phyloP scores from a whole-genome alignment of 2,329 filamentous ascomycete species.

The Paecilomyces variotii region DNA sequence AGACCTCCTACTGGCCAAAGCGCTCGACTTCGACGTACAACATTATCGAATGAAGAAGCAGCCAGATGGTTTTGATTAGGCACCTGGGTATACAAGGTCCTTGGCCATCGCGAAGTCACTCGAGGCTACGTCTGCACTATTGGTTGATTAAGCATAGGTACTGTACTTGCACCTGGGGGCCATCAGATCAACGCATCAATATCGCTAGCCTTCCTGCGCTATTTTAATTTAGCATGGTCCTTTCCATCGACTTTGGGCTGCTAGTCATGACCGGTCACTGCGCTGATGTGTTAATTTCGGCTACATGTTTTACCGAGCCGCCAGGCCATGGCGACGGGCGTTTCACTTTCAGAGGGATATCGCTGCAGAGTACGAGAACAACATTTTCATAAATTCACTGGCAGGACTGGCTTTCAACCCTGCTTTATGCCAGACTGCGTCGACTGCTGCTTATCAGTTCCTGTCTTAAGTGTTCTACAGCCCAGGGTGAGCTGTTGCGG shows the following conservation, averaged over 20 bases:
- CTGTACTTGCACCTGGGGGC: background rate
- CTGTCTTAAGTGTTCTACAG: background rate
- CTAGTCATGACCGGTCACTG: background rate
- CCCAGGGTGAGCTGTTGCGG: background rate
- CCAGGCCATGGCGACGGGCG: background rate
- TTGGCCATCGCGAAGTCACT: background rate
- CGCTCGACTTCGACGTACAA: background rate
- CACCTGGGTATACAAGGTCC: background rate
- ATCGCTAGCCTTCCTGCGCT: background rate
- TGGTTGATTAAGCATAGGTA: background rate
- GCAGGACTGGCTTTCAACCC: background rate
- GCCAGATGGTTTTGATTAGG: background rate
- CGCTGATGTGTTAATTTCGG: background rate
- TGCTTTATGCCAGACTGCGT: background rate
- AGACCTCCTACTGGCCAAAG: background rate
- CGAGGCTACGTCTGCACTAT: background rate
- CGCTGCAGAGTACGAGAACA: background rate
- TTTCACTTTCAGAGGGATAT: background rate
- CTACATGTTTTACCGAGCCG: background rate
- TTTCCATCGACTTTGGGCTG: background rate
- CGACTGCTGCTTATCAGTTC: background rate
- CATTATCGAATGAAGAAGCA: background rate
- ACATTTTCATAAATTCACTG: background rate
- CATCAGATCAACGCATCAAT: background rate
- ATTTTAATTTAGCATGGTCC: background rate